Percentiles rank a stretch among this genome's conserved stretches.
phyloP scores from a whole-genome alignment of 2,329 filamentous ascomycete species.

The Chaetomium globosum region DNA sequence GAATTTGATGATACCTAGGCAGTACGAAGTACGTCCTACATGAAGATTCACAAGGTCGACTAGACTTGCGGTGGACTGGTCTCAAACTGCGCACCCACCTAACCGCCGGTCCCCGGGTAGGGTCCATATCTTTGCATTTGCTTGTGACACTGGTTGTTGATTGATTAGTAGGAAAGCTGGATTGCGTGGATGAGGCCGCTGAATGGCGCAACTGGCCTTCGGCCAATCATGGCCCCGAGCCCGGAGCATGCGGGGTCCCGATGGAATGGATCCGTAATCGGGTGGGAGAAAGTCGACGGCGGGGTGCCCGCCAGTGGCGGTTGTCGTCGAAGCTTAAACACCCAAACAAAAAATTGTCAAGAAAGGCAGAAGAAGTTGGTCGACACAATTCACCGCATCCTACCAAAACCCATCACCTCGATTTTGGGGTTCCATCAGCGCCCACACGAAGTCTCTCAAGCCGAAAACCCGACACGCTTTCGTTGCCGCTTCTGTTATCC shows the following conservation, averaged over 20 bases:
- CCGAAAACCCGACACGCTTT: neutral
- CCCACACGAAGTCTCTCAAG: neutral
- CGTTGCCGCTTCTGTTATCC: neutral
- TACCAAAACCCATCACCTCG: neutral
- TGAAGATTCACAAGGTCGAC: too few species aligned
- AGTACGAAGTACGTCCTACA: too few species aligned
- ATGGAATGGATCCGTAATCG: conserved; percentile 27
- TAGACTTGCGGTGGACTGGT: neutral
- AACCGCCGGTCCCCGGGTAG: too few species aligned
- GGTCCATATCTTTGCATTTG: neutral
- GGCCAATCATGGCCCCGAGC: conserved; percentile 33
- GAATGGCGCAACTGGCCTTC: conserved; percentile 34
- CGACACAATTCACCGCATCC: neutral
- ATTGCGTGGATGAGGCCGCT: conserved; percentile 7
- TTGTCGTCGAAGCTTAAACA: neutral
- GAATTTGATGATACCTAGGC: too few species aligned
- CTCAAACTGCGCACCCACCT: neutral
- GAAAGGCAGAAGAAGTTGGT: neutral
- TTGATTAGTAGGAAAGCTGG: neutral
- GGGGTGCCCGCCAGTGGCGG: conserved; percentile 26
- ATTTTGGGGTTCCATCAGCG: neutral
- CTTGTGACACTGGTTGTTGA: neutral
- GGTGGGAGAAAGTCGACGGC: conserved; percentile 24
- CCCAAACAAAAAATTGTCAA: conserved; percentile 14
- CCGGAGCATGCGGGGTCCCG: conserved; percentile 15